Conservation (phyloP, 805 yeast genomes). For the Suhomyces sp. region DNA sequence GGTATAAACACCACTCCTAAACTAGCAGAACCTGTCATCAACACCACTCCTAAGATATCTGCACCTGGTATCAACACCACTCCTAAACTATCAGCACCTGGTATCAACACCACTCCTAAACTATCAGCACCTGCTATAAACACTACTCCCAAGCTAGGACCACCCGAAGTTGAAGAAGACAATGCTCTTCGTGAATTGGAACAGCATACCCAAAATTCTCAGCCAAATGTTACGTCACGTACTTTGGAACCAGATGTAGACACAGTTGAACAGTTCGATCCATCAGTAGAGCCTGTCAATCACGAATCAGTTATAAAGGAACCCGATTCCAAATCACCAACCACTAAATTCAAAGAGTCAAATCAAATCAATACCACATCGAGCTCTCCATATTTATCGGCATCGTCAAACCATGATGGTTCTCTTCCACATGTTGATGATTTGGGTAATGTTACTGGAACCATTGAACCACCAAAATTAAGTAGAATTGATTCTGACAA, state of each 20-base stretch:
- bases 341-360: not conserved
- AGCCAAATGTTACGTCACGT: not conserved
- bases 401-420: not conserved
- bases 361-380: not conserved
- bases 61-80: not conserved
- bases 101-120: not conserved
- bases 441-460: not conserved
- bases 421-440: not conserved
- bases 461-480: not conserved
- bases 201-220: not conserved
- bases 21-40: no score
- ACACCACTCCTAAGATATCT: not conserved
- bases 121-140: not conserved
- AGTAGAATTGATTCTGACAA: not conserved
- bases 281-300: not conserved
- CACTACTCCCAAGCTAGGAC: not conserved
- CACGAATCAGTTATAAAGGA: not conserved
- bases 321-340: not conserved
- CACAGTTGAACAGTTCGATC: not conserved
- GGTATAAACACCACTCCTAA: no score
- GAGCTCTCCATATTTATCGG: constrained; percentile 3
- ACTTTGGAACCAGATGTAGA: not conserved
- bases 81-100: not conserved
- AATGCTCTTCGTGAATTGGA: not conserved
- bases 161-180: not conserved